These are phyloP conservation scores for Blastomyces emzantsi DNA, from an alignment of 2,329 filamentous ascomycete genomes.

Conservation along the genomic window DNA sequence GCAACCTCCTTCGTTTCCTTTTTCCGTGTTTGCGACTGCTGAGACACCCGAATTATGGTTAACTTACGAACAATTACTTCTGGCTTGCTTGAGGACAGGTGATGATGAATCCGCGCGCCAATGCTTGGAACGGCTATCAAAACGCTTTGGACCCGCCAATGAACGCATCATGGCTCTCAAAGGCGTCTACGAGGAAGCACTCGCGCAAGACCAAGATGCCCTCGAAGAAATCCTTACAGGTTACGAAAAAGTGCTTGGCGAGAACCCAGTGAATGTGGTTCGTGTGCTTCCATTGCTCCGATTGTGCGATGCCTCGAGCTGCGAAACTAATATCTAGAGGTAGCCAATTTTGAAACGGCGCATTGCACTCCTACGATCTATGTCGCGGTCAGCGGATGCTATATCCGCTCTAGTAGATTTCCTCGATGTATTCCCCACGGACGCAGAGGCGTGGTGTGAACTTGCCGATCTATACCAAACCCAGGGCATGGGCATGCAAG, in stretches of 20 bases:
- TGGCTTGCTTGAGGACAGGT: conserved; percentile 73
- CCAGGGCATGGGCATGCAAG: conserved; percentile 70
- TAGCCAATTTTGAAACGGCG: conserved; percentile 79
- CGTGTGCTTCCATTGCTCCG: conserved; percentile 4
- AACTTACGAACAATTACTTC: conserved; percentile 75
- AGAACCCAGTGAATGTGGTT: conserved; percentile 72
- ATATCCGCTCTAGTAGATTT: conserved; percentile 64
- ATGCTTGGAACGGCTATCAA: conserved; percentile 64
- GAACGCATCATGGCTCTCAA: conserved; percentile 76
- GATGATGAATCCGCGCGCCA: conserved; percentile 69
- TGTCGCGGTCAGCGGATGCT: conserved; percentile 63
- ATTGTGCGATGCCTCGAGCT: not conserved
- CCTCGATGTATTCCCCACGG: conserved; percentile 75
- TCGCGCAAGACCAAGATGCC: conserved; percentile 55
- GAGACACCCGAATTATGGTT: conserved; percentile 78
- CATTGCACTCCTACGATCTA: conserved; percentile 66
- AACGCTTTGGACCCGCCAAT: conserved; percentile 74
- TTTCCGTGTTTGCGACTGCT: conserved; percentile 42
- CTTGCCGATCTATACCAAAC: conserved; percentile 76
- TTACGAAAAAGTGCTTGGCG: conserved; percentile 66
- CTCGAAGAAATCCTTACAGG: conserved; percentile 62
- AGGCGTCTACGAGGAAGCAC: conserved; percentile 77
- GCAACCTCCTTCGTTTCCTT: conserved; percentile 39
- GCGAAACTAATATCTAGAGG: not conserved
- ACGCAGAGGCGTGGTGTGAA: conserved; percentile 90